Evolutionary conservation across 805 yeast species (phyloP), one percentile per base, ranked within the genome.

Genomic region (Kurtzmaniella cleridarum): DNA sequence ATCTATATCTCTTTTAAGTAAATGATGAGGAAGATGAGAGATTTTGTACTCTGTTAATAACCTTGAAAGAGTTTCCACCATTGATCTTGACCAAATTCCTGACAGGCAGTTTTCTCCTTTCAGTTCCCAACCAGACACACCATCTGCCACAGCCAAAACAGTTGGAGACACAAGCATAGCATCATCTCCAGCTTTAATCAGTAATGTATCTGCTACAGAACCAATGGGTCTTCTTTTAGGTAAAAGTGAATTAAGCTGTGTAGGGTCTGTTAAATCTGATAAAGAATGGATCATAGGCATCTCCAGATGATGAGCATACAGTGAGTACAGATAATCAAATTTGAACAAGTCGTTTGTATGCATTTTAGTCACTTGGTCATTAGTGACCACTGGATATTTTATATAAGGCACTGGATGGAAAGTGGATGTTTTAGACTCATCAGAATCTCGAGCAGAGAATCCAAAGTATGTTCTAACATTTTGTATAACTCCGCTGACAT

Each of bases 101-200:
- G 76, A 66, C 23, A 69, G 60, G 10, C 73, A 60, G 39, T 70
- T 69, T 18, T 51, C 54, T 2, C 57, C 60, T 30, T 59, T 64
- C 14, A 69, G 64, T 48, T 70, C 75, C 79, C 79, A 75, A 1
- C 78, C 78, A 15, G 76, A 69, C 6, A 75, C 77, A 1, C 81
- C 81, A 49, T 75, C 81, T 3, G 81, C 79, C 3, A 75, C 66
- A 2, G 76, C 80, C 39, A 75, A 48, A 32, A 75, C 64, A 3
- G 75, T 64, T 0, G 79, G 77, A 3, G 76, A 69, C 2, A 73
- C 71, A 31, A 75, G 56, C 78, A 75, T 72, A 7, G 81, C 78
- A 48, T 75, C 81, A 44, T 75, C 81, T 1, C 81, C 80, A 16
- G 74, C 75, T 44, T 71, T 70, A 34, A 75, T 65, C 6, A 76